Base-by-base conservation (phyloP, 2,329 filamentous ascomycete genomes). In the Fusarium sp. region DNA sequence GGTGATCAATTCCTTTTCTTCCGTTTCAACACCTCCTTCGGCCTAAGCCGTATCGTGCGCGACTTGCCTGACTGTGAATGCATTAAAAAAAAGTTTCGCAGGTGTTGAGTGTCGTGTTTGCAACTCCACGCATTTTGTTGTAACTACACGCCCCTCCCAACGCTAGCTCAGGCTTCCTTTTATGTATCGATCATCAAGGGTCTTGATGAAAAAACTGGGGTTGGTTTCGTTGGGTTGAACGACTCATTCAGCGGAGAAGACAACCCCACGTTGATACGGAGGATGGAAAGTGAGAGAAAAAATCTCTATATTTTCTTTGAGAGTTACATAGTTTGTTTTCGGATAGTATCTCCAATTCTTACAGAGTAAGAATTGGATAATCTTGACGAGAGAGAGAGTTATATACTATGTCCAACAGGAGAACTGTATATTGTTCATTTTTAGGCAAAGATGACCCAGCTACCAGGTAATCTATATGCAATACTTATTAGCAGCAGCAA, bases 251-350 rank as follows among this genome's bases (percentile, higher is more conserved):
- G 42, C 21, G 21, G 37, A 67, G 35, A 44, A 27, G 16, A 49
- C 29, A 70, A 70, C 67, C 60, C 68, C 68, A 71, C 62, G 69
- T 46, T 48, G 56, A 63, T 46, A 55, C 25, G 49, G 59, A 45
- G 7, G 57, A 71, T 71, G 38, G 69, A 71, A 71, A 63, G 60
- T 19, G 29, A 48, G 51, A 66, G 61, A 70, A 70, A 51, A 38
- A 52, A 29, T 35, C 38, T 44, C 48, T 46, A 60, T 60, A 23
- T 46, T 46, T 33, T 49, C 8, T 37, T 37, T 45, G 38, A 19
- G 23, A 42, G 23, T 37, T 42, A 59, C 49, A 31, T 48, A 44
- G 31, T n/a, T 42, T 51, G n/a, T 35, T 41, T 18, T 16, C 16
- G 37, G 27, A 51, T 45, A 33, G 33, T 39, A 35, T 14, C 33